Percentiles rank a stretch among this genome's conserved stretches.
phyloP scores from a whole-genome alignment of 1,139 yeast species.

The Debaryomyces udenii region DNA sequence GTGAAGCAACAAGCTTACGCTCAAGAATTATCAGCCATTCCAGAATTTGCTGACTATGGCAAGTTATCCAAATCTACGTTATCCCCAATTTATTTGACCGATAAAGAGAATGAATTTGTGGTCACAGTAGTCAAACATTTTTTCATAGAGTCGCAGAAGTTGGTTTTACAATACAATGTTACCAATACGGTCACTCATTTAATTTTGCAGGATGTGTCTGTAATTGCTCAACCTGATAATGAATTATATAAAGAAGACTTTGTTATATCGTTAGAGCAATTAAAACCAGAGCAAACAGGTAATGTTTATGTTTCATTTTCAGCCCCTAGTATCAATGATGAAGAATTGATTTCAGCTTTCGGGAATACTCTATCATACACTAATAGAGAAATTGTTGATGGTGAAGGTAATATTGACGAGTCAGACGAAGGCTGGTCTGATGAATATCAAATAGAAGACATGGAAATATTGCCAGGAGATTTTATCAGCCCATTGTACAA shows the following conservation, averaged over 20 bases:
- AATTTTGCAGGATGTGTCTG: slow-evolving; percentile 78
- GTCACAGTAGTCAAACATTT: slow-evolving; percentile 84
- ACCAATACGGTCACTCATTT: slow-evolving; percentile 82
- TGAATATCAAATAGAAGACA: slow-evolving; percentile 87
- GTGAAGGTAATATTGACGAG: slow-evolving; percentile 65
- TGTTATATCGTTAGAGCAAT: slow-evolving; percentile 70
- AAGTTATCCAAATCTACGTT: slow-evolving; percentile 70
- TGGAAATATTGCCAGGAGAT: slow-evolving; percentile 79
- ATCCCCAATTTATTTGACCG: slow-evolving; percentile 72
- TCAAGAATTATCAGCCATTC: slow-evolving; percentile 64
- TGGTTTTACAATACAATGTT: slow-evolving; percentile 84
- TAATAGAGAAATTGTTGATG: slow-evolving; percentile 78
- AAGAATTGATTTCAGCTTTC: slow-evolving; percentile 55
- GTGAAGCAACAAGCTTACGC: slow-evolving; percentile 65
- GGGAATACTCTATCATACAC: slow-evolving; percentile 74
- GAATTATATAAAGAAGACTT: slow-evolving; percentile 69
- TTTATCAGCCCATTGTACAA: slow-evolving; percentile 77
- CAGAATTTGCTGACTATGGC: slow-evolving; percentile 75
- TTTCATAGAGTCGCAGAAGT: slow-evolving; percentile 62
- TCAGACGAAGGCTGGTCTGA: slow-evolving; percentile 90
- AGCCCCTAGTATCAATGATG: slow-evolving; percentile 51
- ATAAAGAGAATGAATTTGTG: slow-evolving; percentile 90
- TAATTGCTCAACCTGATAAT: slow-evolving; percentile 66
- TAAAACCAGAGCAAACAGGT: slow-evolving; percentile 73
- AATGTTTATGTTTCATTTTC: slow-evolving; percentile 77